phyloP scores from a whole-genome alignment of 2,329 filamentous ascomycete species.

The Pseudogymnoascus sp. region DNA sequence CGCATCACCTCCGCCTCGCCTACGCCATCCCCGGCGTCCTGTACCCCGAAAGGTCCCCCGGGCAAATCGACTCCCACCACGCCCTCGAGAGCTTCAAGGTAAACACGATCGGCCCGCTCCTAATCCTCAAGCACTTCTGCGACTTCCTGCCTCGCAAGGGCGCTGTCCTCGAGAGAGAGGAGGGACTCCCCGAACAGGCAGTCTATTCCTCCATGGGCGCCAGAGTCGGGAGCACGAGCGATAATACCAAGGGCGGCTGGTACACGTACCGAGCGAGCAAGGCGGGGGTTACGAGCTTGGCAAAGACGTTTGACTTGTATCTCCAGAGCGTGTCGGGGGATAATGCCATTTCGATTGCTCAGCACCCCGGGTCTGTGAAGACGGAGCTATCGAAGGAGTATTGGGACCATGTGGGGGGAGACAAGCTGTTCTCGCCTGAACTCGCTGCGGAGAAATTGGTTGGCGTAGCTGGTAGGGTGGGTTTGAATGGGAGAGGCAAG shows the following conservation, averaged over 20 bases:
- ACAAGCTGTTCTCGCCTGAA: constrained; percentile 58
- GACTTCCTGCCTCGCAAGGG: constrained; percentile 58
- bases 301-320: constrained; percentile 64
- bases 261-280: constrained; percentile 75
- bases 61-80: constrained; percentile 52
- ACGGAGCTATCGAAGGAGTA: constrained; percentile 67
- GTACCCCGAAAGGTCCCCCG: constrained; percentile 63
- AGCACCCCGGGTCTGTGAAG: constrained; percentile 77
- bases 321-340: constrained; percentile 50
- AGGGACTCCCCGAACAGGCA: constrained; percentile 44
- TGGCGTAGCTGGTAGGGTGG: constrained; percentile 45
- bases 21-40: constrained; percentile 67
- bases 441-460: constrained; percentile 60
- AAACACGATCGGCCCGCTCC: constrained; percentile 66
- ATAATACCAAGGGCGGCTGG: constrained; percentile 72
- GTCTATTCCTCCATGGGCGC: constrained; percentile 72
- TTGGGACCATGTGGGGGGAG: constrained; percentile 56
- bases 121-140: constrained; percentile 70
- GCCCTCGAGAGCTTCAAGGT: constrained; percentile 64
- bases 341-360: constrained; percentile 58
- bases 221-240: constrained; percentile 65
- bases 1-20: constrained; percentile 58
- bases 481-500: constrained; percentile 47
- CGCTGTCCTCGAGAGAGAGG: constrained; percentile 30
- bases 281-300: constrained; percentile 63